A percentile compares a stretch with the other conserved stretches of the same genome.
These are phyloP conservation scores for Trypanosoma theileri DNA, from an alignment of 208 protist genomes.

Conservation along the genomic window DNA sequence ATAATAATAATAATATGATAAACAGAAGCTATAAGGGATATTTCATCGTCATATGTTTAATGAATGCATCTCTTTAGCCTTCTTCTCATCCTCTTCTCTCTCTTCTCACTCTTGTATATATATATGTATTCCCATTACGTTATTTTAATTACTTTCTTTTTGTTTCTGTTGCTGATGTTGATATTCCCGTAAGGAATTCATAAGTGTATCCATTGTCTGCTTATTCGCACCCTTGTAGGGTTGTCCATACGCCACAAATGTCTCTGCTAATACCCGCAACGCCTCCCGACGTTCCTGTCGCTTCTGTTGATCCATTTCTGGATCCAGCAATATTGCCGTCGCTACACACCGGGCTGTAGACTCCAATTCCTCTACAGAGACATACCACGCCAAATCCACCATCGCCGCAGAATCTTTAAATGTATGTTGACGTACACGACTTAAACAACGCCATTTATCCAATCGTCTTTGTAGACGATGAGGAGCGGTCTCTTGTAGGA, in stretches of 20 bases:
- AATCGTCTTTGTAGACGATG: conserved; percentile 44
- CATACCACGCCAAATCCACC: conserved; percentile 83
- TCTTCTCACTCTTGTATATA: too few species aligned
- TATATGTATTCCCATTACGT: too few species aligned
- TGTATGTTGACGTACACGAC: conserved; percentile 51
- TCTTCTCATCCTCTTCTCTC: too few species aligned
- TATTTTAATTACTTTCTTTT: conserved; percentile 25
- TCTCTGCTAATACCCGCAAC: conserved; percentile 46
- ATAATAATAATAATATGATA: too few species aligned
- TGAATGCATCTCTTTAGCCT: too few species aligned
- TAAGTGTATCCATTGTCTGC: conserved; percentile 76
- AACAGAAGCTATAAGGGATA: too few species aligned
- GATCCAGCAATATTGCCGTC: conserved; percentile 56
- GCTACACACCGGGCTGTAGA: conserved; percentile 62
- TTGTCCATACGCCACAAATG: conserved; percentile 71
- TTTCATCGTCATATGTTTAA: too few species aligned
- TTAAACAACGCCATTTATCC: conserved; percentile 43
- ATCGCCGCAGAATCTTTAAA: conserved; percentile 78
- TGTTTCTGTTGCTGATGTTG: conserved; percentile 60
- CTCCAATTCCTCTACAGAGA: conserved; percentile 67
- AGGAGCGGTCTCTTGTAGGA: conserved; percentile 30
- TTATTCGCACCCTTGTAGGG: conserved; percentile 75
- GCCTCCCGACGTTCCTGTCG: conserved; percentile 44
- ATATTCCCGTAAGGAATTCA: conserved; percentile 76
- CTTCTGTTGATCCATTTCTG: conserved; percentile 33